phyloP scores from a whole-genome alignment of 805 yeast genomes.

The Metschnikowia baotianmanensis region DNA sequence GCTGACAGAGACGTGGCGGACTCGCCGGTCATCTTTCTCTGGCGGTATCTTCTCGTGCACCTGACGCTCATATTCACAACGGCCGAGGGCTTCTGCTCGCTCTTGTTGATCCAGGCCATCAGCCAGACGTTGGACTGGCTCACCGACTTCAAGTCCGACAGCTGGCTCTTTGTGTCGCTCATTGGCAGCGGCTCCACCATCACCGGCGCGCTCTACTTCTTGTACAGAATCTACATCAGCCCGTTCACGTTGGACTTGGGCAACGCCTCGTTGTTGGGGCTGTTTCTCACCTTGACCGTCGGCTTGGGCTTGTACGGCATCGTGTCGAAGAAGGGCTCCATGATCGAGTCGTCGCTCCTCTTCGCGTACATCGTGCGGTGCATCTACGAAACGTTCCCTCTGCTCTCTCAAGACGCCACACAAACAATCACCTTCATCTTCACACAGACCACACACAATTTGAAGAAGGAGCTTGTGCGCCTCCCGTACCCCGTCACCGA shows the following conservation, averaged over 20 bases:
- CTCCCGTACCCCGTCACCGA: constrained; percentile 34
- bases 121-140: constrained; percentile 81
- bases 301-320: constrained; percentile 83
- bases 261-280: constrained; percentile 83
- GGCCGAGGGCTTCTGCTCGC: constrained; percentile 89
- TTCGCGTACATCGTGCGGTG: constrained; percentile 92
- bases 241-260: constrained; percentile 67
- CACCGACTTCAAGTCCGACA: constrained; percentile 58
- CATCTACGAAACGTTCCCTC: constrained; percentile 89
- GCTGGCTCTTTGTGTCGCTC: constrained; percentile 75
- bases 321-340: constrained; percentile 77
- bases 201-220: constrained; percentile 72
- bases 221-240: constrained; percentile 78
- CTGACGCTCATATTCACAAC: constrained; percentile 88
- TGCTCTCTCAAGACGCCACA: constrained; percentile 57
- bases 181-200: constrained; percentile 71
- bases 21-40: constrained; percentile 45
- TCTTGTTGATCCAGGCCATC: constrained; percentile 86
- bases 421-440: constrained; percentile 31
- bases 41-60: constrained; percentile 71
- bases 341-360: constrained; percentile 82
- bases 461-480: constrained; percentile 34
- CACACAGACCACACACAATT: constrained; percentile 33
- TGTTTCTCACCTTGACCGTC: constrained; percentile 71
- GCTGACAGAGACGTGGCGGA: constrained; percentile 16